Evolutionary conservation across 352 stramenopile species (phyloP), one percentile per base, ranked within the genome.

Genomic region (Phytophthora pinifolia): DNA sequence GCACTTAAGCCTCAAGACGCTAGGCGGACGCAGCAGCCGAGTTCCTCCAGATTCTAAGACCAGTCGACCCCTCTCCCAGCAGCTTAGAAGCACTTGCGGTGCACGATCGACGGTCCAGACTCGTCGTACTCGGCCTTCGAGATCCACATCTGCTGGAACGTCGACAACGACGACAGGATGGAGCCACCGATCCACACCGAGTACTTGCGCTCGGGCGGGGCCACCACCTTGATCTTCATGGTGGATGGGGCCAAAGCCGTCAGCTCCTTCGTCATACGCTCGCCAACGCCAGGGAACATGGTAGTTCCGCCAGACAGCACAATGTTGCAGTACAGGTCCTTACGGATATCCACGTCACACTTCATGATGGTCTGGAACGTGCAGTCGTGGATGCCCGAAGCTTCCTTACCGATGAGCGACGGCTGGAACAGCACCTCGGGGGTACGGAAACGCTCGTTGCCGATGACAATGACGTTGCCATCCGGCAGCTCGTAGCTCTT

Each of bases 91-190:
- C 91, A 98, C 75, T 98, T 98, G 65, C 90, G 83, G 79, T 98
- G 94, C 37, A 99, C 93, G 70, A 99, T 98, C 14, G 83, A 96
- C 30, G 96, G 92, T 14, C 96, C 96, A 57, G 83, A 93, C 44
- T 99, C 96, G 52, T 99, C 96, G 74, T 99, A 99, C 60, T 99
- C 96, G 39, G 87, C 79, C 87, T 98, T 98, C 27, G 86, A 94
- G 74, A 99, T 98, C 94, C 96, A 99, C 93, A 98, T 98, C 60
- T 97, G 87, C 72, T 98, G 91, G 92, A 99, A 99, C 47, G 96
- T 98, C 48, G 92, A 97, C n/a, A 98, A 76, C 57, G 92, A 98
- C 17, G 95, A 80, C 35, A 99, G 70, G 67, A 99, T 98, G 50
- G 90, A 98, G 61, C 96, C 96, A 82, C 96, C 96, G 76, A 99